Percentiles rank a stretch among this genome's conserved stretches.
Evolutionary conservation across 129 eudicot species (phyloP).

Genomic region (Arctium minus): DNA sequence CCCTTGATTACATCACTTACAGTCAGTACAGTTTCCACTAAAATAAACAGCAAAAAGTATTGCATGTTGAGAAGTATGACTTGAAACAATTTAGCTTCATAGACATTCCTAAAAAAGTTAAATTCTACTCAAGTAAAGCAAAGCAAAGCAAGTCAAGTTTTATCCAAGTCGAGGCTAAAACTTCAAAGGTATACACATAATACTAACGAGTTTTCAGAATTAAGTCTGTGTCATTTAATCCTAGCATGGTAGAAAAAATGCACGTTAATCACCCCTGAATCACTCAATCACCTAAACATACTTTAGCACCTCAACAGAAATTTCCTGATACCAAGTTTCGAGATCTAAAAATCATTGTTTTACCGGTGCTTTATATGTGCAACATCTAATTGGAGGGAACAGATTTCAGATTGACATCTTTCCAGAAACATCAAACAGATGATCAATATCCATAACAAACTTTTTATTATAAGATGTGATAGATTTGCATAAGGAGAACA

Average conservation of each 20-base stretch:
- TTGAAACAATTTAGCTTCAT: slow-evolving; percentile 1
- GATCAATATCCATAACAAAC: not conserved
- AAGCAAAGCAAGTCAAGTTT: not conserved
- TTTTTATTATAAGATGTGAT: not conserved
- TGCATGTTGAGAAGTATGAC: not conserved
- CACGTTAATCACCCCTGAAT: too few relatives aligned
- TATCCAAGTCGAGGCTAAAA: not conserved
- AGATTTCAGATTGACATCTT: not conserved
- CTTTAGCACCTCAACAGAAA: not conserved
- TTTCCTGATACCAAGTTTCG: slow-evolving; percentile 5
- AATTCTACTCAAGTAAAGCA: not conserved
- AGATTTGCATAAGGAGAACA: not conserved
- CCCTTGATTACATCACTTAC: not conserved
- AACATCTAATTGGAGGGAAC: not conserved
- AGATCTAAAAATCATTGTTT: slow-evolving; percentile 7
- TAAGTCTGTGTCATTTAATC: not conserved
- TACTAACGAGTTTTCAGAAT: too few relatives aligned
- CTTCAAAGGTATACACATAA: not conserved
- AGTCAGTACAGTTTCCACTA: not conserved
- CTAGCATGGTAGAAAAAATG: not conserved
- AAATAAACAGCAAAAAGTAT: not conserved
- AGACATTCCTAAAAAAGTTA: not conserved
- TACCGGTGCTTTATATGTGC: not conserved
- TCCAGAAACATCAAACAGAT: not conserved
- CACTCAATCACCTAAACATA: not conserved